These are phyloP conservation scores for Rubia occidens DNA, from an alignment of 305 asterid genomes.

Conservation along the genomic window DNA sequence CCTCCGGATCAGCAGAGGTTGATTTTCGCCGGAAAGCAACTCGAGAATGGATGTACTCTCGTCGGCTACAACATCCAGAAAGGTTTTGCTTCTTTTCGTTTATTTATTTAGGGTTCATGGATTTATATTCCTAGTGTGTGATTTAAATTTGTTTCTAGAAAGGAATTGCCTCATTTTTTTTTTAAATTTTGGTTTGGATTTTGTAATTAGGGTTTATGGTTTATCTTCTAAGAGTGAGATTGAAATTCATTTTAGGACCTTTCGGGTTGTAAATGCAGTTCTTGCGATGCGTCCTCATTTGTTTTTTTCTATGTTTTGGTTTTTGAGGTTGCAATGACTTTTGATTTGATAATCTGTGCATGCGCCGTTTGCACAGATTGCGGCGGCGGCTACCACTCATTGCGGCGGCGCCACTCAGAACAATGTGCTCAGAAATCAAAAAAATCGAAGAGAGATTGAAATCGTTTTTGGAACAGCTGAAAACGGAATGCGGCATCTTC, in stretches of 20 bases:
- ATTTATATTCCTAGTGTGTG: background rate
- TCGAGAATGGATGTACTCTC: conserved; percentile 32
- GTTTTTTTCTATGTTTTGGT: background rate
- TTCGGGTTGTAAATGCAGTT: background rate
- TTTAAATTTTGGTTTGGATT: no score
- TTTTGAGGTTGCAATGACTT: background rate
- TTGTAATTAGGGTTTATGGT: no score
- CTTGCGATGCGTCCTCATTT: background rate
- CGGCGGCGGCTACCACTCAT: no score
- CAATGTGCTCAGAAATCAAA: no score
- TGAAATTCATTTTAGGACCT: background rate
- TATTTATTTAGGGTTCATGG: background rate
- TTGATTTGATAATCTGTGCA: background rate
- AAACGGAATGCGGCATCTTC: conserved; percentile 57
- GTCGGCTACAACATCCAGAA: conserved; percentile 33
- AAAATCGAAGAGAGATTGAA: conserved; percentile 49
- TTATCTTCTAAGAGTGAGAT: no score
- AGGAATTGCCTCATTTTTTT: no score
- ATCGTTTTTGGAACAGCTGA: conserved; percentile 53
- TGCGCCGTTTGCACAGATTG: background rate
- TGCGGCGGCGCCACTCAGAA: no score
- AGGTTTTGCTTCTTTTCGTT: background rate
- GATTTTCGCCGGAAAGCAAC: conserved; percentile 33
- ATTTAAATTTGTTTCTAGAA: background rate
- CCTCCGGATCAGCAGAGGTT: conserved; percentile 33